Base-by-base conservation (phyloP, 2,329 filamentous ascomycete species). In the Aspergillus texensis region DNA sequence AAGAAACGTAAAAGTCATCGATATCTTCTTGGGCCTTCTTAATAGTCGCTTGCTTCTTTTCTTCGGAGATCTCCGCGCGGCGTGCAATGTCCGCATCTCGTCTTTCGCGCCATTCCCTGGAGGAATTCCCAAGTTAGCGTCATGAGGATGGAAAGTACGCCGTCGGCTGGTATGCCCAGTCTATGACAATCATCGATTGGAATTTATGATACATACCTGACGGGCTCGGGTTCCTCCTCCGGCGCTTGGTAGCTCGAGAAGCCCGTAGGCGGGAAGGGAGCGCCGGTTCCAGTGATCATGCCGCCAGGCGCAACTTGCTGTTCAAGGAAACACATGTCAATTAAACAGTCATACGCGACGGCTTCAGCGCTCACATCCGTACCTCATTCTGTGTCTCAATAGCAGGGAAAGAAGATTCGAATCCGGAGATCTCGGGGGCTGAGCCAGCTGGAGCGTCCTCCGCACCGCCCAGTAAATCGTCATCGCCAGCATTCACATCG, bases 1-100 rank as follows among this genome's bases (percentile, higher is more conserved):
- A 99, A 81, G 97, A 97, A 76, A 97, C 94, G 84, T 99, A 99
- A 82, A 98, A 99, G 78, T 97, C 95, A 78, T 99, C 95, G 68
- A 99, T 96, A 78, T 96, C 95, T 77, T 94, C 87, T 75, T 93
- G 93, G 12, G 95, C 95, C 71, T 95, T 93, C 77, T 92, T 89
- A 75, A 97, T 83, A 1, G 93, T 97, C 77, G 94, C 89, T 67
- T 88, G 87, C 77, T 95, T 95, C 81, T 94, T 92, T 68, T 88
- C 85, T 48, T 89, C 88, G 60, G 94, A 94, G 69, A 94, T 88
- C 78, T 96, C 89, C 68, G 92, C 90, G 73, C 94, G 92, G 79
- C 94, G 93, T 71, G 90, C 85, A 69, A 96, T 90, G 75, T 90
- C 88, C 45, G 90, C 88, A 74, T 97, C 92, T 68, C 95, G 91